These are phyloP conservation scores for Penicillium turbatum DNA, from an alignment of 495 filamentous ascomycete genomes.

Conservation along the genomic window DNA sequence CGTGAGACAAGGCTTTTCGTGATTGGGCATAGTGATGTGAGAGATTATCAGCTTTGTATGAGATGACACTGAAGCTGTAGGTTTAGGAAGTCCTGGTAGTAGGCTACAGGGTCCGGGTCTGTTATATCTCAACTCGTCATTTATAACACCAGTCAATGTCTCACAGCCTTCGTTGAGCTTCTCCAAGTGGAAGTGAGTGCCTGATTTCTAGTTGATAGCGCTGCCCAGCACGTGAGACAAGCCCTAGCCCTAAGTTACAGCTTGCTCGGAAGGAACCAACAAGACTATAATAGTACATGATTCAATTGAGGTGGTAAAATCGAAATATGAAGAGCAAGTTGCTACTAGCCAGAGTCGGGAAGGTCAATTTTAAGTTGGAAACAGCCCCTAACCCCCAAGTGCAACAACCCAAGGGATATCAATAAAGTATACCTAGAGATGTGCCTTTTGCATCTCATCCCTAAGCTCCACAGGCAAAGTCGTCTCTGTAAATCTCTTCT, in stretches of 20 bases:
- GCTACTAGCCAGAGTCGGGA: too few relatives aligned
- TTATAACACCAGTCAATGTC: too few relatives aligned
- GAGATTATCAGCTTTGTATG: background rate
- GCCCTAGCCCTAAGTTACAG: background rate
- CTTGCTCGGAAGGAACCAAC: too few relatives aligned
- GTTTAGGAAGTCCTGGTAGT: background rate
- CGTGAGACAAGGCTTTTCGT: background rate
- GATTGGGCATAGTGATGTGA: background rate
- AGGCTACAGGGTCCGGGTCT: background rate
- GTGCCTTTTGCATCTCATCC: slow-evolving; percentile 6
- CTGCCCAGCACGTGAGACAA: too few relatives aligned
- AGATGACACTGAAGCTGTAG: background rate
- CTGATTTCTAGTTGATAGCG: background rate
- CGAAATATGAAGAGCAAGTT: background rate
- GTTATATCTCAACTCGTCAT: too few relatives aligned
- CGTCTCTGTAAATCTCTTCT: slow-evolving; percentile 29
- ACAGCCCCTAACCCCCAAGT: too few relatives aligned
- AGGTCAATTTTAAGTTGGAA: too few relatives aligned
- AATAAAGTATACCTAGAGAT: too few relatives aligned
- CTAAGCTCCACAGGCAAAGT: slow-evolving; percentile 17
- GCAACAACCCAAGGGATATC: background rate
- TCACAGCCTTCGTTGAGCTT: background rate
- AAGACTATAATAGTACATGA: too few relatives aligned
- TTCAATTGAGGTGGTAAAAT: too few relatives aligned
- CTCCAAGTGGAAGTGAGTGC: background rate